These are phyloP conservation scores for Neurospora tetrasperma DNA, from an alignment of 495 filamentous ascomycete species.

Conservation along the genomic window DNA sequence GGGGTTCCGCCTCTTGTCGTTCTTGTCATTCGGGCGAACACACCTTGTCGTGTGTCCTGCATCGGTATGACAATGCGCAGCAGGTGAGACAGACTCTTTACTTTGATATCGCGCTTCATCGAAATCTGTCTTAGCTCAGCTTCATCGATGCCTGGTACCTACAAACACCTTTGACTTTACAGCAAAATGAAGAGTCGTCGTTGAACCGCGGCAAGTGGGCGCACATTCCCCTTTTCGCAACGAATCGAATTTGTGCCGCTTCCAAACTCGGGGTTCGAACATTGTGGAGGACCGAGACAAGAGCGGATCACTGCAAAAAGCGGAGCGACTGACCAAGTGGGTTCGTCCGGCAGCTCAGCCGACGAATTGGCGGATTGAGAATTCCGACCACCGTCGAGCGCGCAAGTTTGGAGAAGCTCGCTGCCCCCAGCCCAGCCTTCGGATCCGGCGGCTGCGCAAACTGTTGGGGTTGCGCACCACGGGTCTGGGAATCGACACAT, in stretches of 20 bases:
- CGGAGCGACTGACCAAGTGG: background rate
- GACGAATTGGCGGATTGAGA: background rate
- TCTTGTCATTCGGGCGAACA: background rate
- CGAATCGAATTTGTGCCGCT: background rate
- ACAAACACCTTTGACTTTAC: background rate
- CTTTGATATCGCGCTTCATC: background rate
- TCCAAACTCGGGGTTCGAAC: background rate
- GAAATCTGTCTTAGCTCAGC: background rate
- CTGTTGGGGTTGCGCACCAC: background rate
- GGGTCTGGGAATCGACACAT: background rate
- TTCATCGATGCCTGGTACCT: background rate
- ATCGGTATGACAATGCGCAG: background rate
- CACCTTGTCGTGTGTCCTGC: background rate
- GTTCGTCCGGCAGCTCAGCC: background rate
- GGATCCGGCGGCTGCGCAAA: background rate
- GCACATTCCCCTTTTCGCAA: background rate
- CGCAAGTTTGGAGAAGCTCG: background rate
- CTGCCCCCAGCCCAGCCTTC: background rate
- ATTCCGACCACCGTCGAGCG: background rate
- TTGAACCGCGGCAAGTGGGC: background rate
- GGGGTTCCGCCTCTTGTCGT: background rate
- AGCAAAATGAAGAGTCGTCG: background rate
- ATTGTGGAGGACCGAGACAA: background rate
- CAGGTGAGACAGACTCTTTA: background rate
- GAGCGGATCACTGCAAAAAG: background rate